Conservation (phyloP, 1,284 basidiomycete genomes). For the Marasmius sp. region DNA sequence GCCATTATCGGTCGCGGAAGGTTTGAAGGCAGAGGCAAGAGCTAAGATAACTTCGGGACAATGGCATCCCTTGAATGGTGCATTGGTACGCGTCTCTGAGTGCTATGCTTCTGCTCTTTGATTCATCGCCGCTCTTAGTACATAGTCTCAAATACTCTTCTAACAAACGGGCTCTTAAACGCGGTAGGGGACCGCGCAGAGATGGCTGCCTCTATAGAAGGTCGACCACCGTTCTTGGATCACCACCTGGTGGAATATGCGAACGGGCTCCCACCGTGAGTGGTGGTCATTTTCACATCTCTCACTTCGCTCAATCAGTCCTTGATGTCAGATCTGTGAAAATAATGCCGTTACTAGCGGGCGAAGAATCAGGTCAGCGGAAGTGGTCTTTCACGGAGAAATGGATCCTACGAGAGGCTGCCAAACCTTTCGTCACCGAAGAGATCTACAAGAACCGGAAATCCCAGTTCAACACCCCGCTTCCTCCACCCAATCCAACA, state of each 20-base stretch:
- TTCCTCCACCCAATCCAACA: neutral
- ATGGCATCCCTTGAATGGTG: constrained; percentile 14
- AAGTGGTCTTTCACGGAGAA: constrained; percentile 15
- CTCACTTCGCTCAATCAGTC: neutral
- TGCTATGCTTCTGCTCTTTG: neutral
- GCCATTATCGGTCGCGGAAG: constrained; percentile 11
- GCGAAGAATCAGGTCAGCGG: neutral
- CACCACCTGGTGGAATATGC: constrained; percentile 13
- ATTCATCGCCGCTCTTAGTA: constrained; percentile 5
- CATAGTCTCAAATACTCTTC: constrained; percentile 6
- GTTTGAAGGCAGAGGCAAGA: constrained; percentile 6
- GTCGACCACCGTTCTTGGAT: constrained; percentile 16
- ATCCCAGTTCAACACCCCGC: constrained; percentile 12
- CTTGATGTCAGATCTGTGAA: constrained; percentile 7
- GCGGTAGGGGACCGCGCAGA: constrained; percentile 14
- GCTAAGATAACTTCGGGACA: constrained; percentile 7
- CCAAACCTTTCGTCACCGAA: constrained; percentile 15
- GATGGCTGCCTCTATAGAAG: constrained; percentile 16
- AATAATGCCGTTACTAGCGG: constrained; percentile 4
- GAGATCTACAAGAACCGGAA: constrained; percentile 15
- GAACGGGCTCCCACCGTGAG: constrained; percentile 15
- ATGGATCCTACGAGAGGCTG: constrained; percentile 16
- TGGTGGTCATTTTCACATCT: neutral
- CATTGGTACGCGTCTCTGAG: constrained; percentile 5
- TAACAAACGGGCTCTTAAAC: constrained; percentile 10